Conservation (phyloP, 1,284 basidiomycete species). For the Porogramme epimiltina region DNA sequence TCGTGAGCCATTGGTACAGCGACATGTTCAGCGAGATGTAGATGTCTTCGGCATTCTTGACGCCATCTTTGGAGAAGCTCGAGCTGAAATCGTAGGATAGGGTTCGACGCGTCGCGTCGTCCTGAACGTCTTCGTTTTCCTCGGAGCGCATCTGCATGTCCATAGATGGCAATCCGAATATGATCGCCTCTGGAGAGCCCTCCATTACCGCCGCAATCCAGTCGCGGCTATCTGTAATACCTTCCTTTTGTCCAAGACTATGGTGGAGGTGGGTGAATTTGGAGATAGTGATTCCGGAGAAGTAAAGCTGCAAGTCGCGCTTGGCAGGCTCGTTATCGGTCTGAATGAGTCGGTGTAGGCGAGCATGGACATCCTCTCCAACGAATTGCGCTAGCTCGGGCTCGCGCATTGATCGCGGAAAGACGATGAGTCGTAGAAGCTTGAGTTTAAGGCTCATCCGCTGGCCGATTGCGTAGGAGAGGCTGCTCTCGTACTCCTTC, state of each 20-base stretch:
- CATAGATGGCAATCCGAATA: slow-evolving; percentile 80
- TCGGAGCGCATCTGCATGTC: slow-evolving; percentile 76
- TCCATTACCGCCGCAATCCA: slow-evolving; percentile 62
- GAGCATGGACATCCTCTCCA: slow-evolving; percentile 64
- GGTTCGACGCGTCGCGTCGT: slow-evolving; percentile 38
- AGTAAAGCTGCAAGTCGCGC: slow-evolving; percentile 68
- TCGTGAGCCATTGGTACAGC: slow-evolving; percentile 77
- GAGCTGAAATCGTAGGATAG: slow-evolving; percentile 77
- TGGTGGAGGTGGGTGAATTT: slow-evolving; percentile 63
- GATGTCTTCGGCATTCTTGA: slow-evolving; percentile 66
- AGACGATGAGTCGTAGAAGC: slow-evolving; percentile 65
- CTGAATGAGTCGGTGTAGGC: slow-evolving; percentile 61
- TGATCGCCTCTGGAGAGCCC: slow-evolving; percentile 64
- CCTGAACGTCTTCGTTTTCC: slow-evolving; percentile 36
- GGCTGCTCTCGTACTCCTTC: slow-evolving; percentile 59
- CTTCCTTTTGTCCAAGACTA: slow-evolving; percentile 38
- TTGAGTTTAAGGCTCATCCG: slow-evolving; percentile 70
- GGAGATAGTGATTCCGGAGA: slow-evolving; percentile 74
- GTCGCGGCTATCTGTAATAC: slow-evolving; percentile 41
- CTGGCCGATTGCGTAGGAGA: slow-evolving; percentile 67
- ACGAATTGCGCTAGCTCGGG: slow-evolving; percentile 73
- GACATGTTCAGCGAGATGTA: slow-evolving; percentile 82
- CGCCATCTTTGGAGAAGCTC: slow-evolving; percentile 56
- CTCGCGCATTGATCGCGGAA: slow-evolving; percentile 76
- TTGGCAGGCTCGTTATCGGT: slow-evolving; percentile 49